Percentiles rank a stretch among this genome's conserved stretches.
Evolutionary conservation across 176 grass and related monocot genomes (phyloP).

Genomic region (Oryza brachyantha): DNA sequence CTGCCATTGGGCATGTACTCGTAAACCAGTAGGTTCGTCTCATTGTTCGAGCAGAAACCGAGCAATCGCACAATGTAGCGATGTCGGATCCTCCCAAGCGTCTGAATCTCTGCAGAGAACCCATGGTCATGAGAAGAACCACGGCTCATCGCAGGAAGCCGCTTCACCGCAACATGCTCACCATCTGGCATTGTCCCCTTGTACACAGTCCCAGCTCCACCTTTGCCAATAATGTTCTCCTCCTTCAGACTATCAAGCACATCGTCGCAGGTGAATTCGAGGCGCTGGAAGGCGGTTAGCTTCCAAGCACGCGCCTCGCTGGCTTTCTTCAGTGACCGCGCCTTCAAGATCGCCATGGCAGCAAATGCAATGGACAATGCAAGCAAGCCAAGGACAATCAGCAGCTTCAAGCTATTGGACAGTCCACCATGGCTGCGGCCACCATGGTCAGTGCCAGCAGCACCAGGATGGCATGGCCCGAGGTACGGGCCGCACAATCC

Average conservation of each 20-base stretch:
- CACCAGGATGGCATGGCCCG: slow-evolving; percentile 45
- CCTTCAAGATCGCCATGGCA: slow-evolving; percentile 69
- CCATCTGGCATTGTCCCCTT: slow-evolving; percentile 87
- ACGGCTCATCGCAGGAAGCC: slow-evolving; percentile 69
- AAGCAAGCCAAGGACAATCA: slow-evolving; percentile 72
- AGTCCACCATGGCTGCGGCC: slow-evolving; percentile 39
- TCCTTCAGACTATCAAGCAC: slow-evolving; percentile 80
- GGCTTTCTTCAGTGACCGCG: slow-evolving; percentile 78
- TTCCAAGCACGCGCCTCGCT: slow-evolving; percentile 75
- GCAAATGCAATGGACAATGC: slow-evolving; percentile 81
- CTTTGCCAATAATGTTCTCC: slow-evolving; percentile 96
- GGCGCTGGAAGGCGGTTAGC: slow-evolving; percentile 77
- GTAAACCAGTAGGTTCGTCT: slow-evolving; percentile 86
- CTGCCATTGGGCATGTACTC: slow-evolving; percentile 99
- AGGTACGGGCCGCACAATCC: slow-evolving; percentile 75
- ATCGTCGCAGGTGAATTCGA: slow-evolving; percentile 84
- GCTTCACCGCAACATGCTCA: slow-evolving; percentile 83
- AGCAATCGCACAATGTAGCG: slow-evolving; percentile 87
- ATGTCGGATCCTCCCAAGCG: slow-evolving; percentile 87
- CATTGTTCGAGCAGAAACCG: slow-evolving; percentile 88
- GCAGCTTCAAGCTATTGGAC: slow-evolving; percentile 74
- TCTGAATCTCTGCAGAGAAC: slow-evolving; percentile 94
- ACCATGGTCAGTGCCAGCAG: not conserved
- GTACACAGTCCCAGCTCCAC: slow-evolving; percentile 90
- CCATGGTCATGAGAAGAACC: slow-evolving; percentile 91